Percentiles rank a stretch among this genome's conserved stretches.
Evolutionary conservation across 345 rosid genomes (phyloP).

Genomic region (Clarkia xantiana): DNA sequence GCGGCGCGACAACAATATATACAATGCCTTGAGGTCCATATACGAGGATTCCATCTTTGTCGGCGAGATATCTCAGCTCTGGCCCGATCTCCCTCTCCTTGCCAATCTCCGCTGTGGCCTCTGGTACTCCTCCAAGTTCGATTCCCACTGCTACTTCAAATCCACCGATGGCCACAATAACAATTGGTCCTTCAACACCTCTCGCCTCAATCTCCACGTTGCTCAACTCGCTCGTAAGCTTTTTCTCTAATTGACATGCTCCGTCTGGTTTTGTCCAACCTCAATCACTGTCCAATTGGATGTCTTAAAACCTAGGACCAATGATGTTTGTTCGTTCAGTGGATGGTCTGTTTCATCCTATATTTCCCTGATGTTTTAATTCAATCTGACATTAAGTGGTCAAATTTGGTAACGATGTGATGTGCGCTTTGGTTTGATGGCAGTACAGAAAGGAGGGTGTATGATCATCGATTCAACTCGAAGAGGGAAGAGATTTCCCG

Average conservation of each 20-base stretch:
- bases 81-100: slow-evolving; percentile 74
- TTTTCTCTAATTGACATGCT: not conserved
- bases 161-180: slow-evolving; percentile 94
- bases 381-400: not conserved
- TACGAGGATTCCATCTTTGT: slow-evolving; percentile 77
- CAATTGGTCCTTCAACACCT: slow-evolving; percentile 70
- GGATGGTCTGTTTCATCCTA: too few relatives aligned
- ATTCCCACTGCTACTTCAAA: slow-evolving; percentile 79
- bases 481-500: slow-evolving; percentile 85
- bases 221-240: slow-evolving; percentile 54
- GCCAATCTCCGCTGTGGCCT: slow-evolving; percentile 95
- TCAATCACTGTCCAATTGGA: too few relatives aligned
- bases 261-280: not conserved
- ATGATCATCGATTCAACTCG: slow-evolving; percentile 74
- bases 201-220: slow-evolving; percentile 81
- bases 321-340: too few relatives aligned
- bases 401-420: slow-evolving; percentile 4
- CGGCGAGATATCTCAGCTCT: slow-evolving; percentile 64
- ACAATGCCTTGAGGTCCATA: slow-evolving; percentile 68
- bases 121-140: slow-evolving; percentile 64
- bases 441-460: slow-evolving; percentile 93
- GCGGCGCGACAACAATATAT: slow-evolving; percentile 51
- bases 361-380: too few relatives aligned
- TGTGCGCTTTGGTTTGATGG: slow-evolving; percentile 11
- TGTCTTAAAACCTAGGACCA: too few relatives aligned